Evolutionary conservation across 305 asterid genomes (phyloP), one percentile per base, ranked within the genome.

Genomic region (Striga hermonthica): DNA sequence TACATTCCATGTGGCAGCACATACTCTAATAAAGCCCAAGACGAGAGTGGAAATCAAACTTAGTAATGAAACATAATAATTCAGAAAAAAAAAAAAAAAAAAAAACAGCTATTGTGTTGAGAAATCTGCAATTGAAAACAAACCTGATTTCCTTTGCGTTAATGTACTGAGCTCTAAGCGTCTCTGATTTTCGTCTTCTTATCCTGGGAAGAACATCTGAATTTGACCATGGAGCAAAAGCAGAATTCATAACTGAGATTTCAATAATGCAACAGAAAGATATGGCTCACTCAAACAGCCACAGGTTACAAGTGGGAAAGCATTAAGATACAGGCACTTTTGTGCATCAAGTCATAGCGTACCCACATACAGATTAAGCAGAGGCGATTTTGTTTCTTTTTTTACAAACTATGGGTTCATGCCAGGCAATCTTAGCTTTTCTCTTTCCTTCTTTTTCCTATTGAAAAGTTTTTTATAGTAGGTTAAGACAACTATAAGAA

Each of bases 1-100:
- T 58, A 86, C 89, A 68, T 94, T 94, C 98, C 98, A 94, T 36
- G 99, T 94, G 78, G 90, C 85, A 52, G 90, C 91, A 65, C 97
- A 84, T 78, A 94, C 58, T 82, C 99, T 94, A 66, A 45, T 67
- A 72, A 61, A 61, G 64, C 59, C 57, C 53, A 70, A 50, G 60
- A 50, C 72, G 36, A 70, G 22, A 66, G 37, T 37, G 38, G 60
- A 64, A 68, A 62, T 40, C 55, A 72, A 41, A 62, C 36, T 14
- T 43, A 31, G 14, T 58, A 43, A 65, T 49, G 48, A 53, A 65
- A 56, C 45, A 47, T 37, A 57, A 47, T 37, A 57, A 64, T 48
- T 61, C 68, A 57, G 66, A 52, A 31, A 15, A 68, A 60, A 28
- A 52, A 9, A 68, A 60, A 28, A 52, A 9, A n/a, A n/a, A n/a